phyloP scores from a whole-genome alignment of 352 stramenopile genomes.

The Phytophthora chlamydospora region DNA sequence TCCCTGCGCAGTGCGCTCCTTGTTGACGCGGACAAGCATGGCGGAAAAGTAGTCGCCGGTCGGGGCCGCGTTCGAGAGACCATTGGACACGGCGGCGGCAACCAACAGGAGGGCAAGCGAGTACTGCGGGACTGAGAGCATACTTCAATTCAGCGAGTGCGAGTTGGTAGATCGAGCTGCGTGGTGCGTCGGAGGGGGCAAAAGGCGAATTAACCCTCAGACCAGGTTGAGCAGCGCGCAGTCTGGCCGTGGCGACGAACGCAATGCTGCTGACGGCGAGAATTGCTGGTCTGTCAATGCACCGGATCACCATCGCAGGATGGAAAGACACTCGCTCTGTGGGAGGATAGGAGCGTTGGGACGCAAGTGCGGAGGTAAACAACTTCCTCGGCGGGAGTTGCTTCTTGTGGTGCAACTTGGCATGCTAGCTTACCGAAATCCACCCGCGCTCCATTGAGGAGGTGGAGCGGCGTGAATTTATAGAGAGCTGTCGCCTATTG shows the following conservation, averaged over 20 bases:
- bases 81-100: slow-evolving; percentile 17
- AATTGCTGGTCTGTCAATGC: slow-evolving; percentile 27
- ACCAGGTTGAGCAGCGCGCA: slow-evolving; percentile 15
- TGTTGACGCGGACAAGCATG: slow-evolving; percentile 33
- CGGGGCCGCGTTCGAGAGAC: slow-evolving; percentile 8
- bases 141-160: background rate
- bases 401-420: too few relatives aligned
- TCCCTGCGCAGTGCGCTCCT: slow-evolving; percentile 34
- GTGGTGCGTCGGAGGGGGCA: slow-evolving; percentile 1
- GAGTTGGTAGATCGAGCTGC: background rate
- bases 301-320: slow-evolving; percentile 28
- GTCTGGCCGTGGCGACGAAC: slow-evolving; percentile 8
- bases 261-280: slow-evolving; percentile 20
- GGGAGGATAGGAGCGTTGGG: slow-evolving; percentile 17
- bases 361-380: slow-evolving; percentile 10
- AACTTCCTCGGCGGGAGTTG: background rate
- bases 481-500: too few relatives aligned
- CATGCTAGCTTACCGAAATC: slow-evolving; percentile 6
- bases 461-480: too few relatives aligned
- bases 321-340: slow-evolving; percentile 23
- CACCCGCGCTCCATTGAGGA: too few relatives aligned
- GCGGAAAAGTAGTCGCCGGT: slow-evolving; percentile 6
- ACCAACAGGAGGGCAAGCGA: slow-evolving; percentile 28
- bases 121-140: slow-evolving; percentile 23
- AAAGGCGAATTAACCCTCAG: slow-evolving; percentile 19